Percentiles rank a stretch among this genome's conserved stretches.
These are phyloP conservation scores for Stephania cephalantha DNA, from an alignment of 164 flowering plant species.

Conservation along the genomic window DNA sequence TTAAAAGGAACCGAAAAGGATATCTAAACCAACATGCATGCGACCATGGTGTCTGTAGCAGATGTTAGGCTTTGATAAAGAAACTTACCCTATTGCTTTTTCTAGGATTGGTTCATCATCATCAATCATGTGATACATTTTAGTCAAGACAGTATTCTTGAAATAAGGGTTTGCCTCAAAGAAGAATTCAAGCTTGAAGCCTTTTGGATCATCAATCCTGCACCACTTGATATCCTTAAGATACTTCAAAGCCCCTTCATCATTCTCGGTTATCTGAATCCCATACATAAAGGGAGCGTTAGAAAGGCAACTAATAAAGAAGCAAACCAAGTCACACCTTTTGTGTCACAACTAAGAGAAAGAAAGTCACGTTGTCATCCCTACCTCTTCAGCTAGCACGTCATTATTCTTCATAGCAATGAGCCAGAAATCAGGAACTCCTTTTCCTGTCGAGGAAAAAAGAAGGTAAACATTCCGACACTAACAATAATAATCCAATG, in stretches of 20 bases:
- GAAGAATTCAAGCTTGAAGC: slow-evolving; percentile 48
- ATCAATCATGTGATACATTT: slow-evolving; percentile 46
- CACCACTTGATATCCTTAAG: slow-evolving; percentile 40
- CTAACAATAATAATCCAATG: neutral
- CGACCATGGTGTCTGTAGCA: too few species aligned
- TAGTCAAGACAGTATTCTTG: slow-evolving; percentile 35
- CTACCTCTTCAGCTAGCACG: slow-evolving; percentile 32
- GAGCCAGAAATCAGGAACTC: slow-evolving; percentile 39
- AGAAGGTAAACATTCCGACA: neutral
- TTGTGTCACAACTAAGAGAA: neutral
- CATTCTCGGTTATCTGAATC: slow-evolving; percentile 30
- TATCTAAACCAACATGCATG: neutral
- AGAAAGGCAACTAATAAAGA: neutral
- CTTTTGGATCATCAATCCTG: slow-evolving; percentile 36
- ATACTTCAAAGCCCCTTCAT: slow-evolving; percentile 37
- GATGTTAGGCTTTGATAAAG: neutral
- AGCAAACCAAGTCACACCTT: neutral
- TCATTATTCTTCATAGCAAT: slow-evolving; percentile 39
- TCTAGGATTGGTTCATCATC: slow-evolving; percentile 41
- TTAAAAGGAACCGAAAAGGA: neutral
- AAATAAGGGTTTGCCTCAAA: slow-evolving; percentile 41
- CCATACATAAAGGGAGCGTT: neutral
- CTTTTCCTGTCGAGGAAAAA: slow-evolving; percentile 23
- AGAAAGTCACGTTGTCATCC: neutral
- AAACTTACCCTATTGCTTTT: slow-evolving; percentile 41